Evolutionary conservation across 2,329 filamentous ascomycete genomes (phyloP), one percentile per base, ranked within the genome.

Genomic region (Clarireedia paspali): DNA sequence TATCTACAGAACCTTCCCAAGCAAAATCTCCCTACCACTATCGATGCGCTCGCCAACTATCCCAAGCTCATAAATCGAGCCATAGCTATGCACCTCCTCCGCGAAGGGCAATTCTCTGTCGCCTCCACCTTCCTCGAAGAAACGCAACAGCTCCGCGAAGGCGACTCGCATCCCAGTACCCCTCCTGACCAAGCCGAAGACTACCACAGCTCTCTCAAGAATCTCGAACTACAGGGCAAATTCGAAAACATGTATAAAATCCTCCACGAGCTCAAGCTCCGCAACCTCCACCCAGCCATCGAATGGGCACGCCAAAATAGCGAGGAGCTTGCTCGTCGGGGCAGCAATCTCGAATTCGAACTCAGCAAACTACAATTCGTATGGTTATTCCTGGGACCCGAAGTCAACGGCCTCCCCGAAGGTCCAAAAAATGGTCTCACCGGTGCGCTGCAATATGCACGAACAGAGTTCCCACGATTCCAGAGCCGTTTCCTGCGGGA

Each of bases 261-360:
- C 54, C 77, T 99, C 7, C 82, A 88, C 59, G 79, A 91, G 55
- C 77, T 97, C 57, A 88, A 87, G 63, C 75, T 82, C 26, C 80
- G 80, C 50, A 89, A 96, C 64, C 79, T 97, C 1, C 71, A 80
- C 0, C 89, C 91, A 0, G 94, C 94, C 1, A 97, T 99, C 24
- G 74, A 81, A 54, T 99, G 94, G 94, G 89, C 94, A 0, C 77
- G 84, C 39, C 68, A 78, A 26, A 87, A 96, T 66, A 85, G 84
- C 57, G 70, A 73, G 5, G 77, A 84, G 26, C 78, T 99, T 2
- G 90, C 96, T 66, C 79, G 81, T 4, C 82, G 90, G 48, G 92
- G 91, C 3, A 96, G 90, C 66, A 96, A 95, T 64, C 81, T 99
- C 2, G 92, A 97, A 69, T 99, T 97, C 61, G 92, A 99, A 67